phyloP scores from a whole-genome alignment of 805 yeast genomes.

The Brettanomyces sp. region DNA sequence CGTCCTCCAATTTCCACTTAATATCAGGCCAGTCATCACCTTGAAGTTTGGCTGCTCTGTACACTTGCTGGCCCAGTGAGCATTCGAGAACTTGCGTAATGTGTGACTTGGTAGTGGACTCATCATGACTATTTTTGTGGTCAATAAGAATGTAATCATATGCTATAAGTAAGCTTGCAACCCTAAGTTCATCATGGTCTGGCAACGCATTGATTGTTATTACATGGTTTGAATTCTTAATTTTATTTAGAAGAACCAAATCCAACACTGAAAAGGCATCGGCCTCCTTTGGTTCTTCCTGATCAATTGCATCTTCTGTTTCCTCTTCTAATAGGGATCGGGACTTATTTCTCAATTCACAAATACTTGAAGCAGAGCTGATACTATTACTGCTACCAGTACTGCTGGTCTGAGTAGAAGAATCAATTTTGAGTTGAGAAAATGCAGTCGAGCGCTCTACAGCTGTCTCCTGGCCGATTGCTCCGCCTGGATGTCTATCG shows the following conservation, averaged over 20 bases:
- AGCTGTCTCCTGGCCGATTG: conserved; percentile 54
- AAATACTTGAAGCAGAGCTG: not conserved
- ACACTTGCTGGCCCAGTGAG: conserved; percentile 10
- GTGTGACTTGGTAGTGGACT: conserved; percentile 1
- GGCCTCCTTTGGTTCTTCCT: too few species aligned
- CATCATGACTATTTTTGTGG: not conserved
- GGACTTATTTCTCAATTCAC: not conserved
- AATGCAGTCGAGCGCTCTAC: conserved; percentile 2
- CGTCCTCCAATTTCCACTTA: conserved; percentile 18
- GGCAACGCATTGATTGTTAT: conserved; percentile 8
- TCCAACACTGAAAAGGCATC: conserved; percentile 12
- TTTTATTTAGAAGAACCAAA: conserved; percentile 12
- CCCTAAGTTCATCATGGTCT: conserved; percentile 23
- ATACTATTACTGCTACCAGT: not conserved
- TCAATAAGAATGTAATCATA: conserved; percentile 26
- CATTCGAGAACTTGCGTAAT: conserved; percentile 10
- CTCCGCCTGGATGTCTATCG: conserved; percentile 83
- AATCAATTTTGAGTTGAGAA: conserved; percentile 2
- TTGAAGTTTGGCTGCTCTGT: conserved; percentile 14
- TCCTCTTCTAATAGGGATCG: conserved; percentile 3
- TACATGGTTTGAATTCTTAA: conserved; percentile 20
- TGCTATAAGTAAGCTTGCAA: conserved; percentile 26
- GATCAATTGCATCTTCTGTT: conserved; percentile 6
- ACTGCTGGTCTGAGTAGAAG: not conserved
- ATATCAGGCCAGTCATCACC: conserved; percentile 18